phyloP scores from a whole-genome alignment of 306 rosid genomes.

The Lithocarpus polystachyus region DNA sequence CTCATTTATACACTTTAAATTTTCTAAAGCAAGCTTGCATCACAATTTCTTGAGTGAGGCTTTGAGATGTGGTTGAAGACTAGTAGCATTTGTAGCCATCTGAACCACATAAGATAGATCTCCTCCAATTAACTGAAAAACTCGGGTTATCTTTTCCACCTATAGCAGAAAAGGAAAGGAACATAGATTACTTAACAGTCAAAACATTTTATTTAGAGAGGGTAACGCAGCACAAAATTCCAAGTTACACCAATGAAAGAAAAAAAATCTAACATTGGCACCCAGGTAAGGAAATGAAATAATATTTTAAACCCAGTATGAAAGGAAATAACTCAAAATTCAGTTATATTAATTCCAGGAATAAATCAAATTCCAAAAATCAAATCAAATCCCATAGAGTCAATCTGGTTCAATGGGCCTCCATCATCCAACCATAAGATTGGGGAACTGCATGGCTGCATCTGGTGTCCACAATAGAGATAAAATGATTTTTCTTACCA shows the following conservation, averaged over 20 bases:
- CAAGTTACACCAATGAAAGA: neutral
- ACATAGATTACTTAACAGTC: neutral
- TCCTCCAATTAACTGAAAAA: conserved; percentile 53
- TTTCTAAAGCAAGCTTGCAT: conserved; percentile 10
- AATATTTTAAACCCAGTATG: no score
- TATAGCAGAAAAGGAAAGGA: conserved; percentile 15
- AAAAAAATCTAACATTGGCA: neutral
- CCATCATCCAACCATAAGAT: no score
- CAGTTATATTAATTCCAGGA: no score
- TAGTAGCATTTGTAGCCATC: conserved; percentile 65
- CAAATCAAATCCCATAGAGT: no score
- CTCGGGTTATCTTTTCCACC: conserved; percentile 65
- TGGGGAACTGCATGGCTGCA: no score
- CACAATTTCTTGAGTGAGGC: conserved; percentile 59
- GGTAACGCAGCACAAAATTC: neutral
- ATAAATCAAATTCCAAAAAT: no score
- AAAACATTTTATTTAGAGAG: neutral
- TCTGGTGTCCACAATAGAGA: no score
- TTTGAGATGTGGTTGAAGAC: conserved; percentile 70
- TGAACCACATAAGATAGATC: conserved; percentile 62
- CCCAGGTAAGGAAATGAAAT: no score
- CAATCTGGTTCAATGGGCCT: no score
- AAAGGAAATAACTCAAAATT: no score
- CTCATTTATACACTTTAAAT: neutral
- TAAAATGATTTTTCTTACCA: neutral